Conservation (phyloP, 2,329 filamentous ascomycete genomes). For the Penicillium rolfsii region DNA sequence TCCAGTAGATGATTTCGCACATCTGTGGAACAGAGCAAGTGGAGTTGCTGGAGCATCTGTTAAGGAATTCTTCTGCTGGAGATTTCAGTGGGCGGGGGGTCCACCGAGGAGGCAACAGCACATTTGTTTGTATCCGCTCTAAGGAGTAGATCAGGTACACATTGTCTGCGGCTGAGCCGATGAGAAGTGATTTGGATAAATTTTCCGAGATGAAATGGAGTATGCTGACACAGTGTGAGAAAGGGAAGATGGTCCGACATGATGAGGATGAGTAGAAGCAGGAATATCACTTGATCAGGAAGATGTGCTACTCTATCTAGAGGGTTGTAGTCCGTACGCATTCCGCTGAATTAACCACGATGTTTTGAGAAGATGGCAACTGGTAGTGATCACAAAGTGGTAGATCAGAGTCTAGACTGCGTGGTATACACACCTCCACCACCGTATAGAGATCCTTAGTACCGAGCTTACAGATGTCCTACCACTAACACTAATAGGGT, state of each 20-base stretch:
- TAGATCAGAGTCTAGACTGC: too few species aligned
- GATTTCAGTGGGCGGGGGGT: background rate
- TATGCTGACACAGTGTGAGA: background rate
- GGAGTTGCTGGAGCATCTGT: background rate
- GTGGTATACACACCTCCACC: too few species aligned
- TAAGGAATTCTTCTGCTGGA: background rate
- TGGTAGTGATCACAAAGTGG: too few species aligned
- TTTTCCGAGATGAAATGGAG: background rate
- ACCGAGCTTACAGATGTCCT: too few species aligned
- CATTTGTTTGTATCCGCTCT: background rate
- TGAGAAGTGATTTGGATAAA: background rate
- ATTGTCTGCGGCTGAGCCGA: background rate
- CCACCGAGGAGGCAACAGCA: conserved; percentile 3
- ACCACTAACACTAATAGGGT: background rate
- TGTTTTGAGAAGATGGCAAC: background rate
- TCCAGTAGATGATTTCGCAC: background rate
- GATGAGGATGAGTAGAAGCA: background rate
- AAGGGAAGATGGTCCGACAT: background rate
- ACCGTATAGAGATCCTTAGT: too few species aligned
- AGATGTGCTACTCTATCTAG: background rate
- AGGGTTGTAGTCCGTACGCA: too few species aligned
- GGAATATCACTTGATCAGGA: background rate
- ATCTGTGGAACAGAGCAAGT: background rate
- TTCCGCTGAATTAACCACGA: too few species aligned
- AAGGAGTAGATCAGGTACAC: background rate